Percentiles rank a stretch among this genome's conserved stretches.
These are phyloP conservation scores for Podila horticola DNA, from an alignment of 192 early-diverging fungal species.

Conservation along the genomic window DNA sequence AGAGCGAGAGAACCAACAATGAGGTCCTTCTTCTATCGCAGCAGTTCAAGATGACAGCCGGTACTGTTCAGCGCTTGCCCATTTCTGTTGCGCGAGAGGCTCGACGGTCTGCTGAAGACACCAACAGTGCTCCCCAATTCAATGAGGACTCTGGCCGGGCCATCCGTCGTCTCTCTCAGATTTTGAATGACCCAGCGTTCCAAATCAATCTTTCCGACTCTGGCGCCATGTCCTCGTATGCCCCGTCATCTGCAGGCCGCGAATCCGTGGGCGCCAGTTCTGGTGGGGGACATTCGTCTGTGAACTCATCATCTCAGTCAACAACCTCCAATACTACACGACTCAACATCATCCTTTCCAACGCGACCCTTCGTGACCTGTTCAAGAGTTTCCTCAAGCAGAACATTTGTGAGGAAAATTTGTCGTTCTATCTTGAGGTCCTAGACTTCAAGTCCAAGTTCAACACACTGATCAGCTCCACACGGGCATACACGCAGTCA, in stretches of 20 bases:
- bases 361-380: conserved; percentile 57
- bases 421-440: conserved; percentile 74
- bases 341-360: conserved; percentile 70
- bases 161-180: conserved; percentile 31
- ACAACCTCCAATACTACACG: conserved; percentile 62
- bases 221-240: conserved; percentile 20
- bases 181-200: conserved; percentile 41
- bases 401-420: conserved; percentile 80
- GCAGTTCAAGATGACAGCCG: background rate
- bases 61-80: background rate
- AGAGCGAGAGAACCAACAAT: background rate
- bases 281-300: background rate
- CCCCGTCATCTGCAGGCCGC: conserved; percentile 20
- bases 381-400: conserved; percentile 73
- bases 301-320: conserved; percentile 16
- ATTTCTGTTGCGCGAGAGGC: background rate
- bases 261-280: conserved; percentile 17
- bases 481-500: conserved; percentile 10
- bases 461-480: conserved; percentile 27
- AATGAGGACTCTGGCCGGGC: conserved; percentile 5
- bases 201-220: conserved; percentile 27
- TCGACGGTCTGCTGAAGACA: conserved; percentile 1
- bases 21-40: background rate
- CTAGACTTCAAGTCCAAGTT: conserved; percentile 60
- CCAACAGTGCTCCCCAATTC: background rate